phyloP scores from a whole-genome alignment of 177 flowering plant genomes.

The Tripterygium wilfordii region DNA sequence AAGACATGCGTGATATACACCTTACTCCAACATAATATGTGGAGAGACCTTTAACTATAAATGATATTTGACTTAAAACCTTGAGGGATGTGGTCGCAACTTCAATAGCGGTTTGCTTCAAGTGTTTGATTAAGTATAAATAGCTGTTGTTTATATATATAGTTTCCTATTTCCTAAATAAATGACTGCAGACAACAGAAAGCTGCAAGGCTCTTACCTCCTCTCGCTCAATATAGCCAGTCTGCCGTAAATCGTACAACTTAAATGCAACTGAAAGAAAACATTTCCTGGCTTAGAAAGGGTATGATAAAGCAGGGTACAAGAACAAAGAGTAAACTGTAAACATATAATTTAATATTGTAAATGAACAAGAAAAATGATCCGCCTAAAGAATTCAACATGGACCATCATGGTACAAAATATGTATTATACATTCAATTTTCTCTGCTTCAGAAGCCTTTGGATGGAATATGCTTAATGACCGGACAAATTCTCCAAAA shows the following conservation, averaged over 20 bases:
- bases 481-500: constrained; percentile 82
- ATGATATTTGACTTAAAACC: too few relatives aligned
- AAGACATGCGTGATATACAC: too few relatives aligned
- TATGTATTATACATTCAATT: constrained; percentile 47
- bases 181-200: too few relatives aligned
- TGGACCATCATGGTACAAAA: too few relatives aligned
- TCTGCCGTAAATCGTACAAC: constrained; percentile 66
- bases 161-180: too few relatives aligned
- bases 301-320: background rate
- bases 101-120: too few relatives aligned
- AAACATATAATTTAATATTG: background rate
- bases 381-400: background rate
- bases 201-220: constrained; percentile 37
- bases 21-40: too few relatives aligned
- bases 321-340: background rate
- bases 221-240: constrained; percentile 73
- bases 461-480: constrained; percentile 76
- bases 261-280: constrained; percentile 62
- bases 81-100: too few relatives aligned
- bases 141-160: background rate
- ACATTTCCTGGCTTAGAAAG: constrained; percentile 3
- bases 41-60: too few relatives aligned
- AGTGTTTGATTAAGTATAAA: too few relatives aligned
- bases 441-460: constrained; percentile 54
- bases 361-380: background rate